Conservation (phyloP, 192 early-diverging fungal species). For the Thamnidium elegans region DNA sequence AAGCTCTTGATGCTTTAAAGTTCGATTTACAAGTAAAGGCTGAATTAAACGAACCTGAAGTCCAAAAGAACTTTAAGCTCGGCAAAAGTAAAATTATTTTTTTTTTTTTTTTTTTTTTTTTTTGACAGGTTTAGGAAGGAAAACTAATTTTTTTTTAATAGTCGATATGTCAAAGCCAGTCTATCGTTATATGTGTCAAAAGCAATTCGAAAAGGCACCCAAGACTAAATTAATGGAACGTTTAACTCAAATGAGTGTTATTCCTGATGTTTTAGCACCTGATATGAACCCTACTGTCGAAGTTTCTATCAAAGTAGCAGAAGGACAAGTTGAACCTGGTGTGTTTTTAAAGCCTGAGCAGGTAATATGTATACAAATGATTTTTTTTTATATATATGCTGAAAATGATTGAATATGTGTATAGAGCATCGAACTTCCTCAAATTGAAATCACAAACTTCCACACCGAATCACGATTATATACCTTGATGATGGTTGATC, state of each 20-base stretch:
- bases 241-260: constrained; percentile 71
- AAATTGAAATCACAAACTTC: constrained; percentile 56
- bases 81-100: constrained; percentile 32
- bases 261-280: constrained; percentile 65
- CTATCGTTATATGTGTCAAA: constrained; percentile 62
- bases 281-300: constrained; percentile 45
- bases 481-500: constrained; percentile 68
- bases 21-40: constrained; percentile 60
- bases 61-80: constrained; percentile 62
- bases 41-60: constrained; percentile 66
- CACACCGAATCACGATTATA: constrained; percentile 66
- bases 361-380: constrained; percentile 22
- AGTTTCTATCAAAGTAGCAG: constrained; percentile 40
- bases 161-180: constrained; percentile 69
- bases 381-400: constrained; percentile 33
- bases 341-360: constrained; percentile 35
- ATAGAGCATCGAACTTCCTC: constrained; percentile 52
- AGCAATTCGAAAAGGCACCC: constrained; percentile 55
- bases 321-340: constrained; percentile 37
- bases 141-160: constrained; percentile 8
- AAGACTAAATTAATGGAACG: constrained; percentile 63
- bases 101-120: background rate
- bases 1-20: constrained; percentile 48
- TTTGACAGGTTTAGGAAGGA: background rate
- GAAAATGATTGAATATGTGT: constrained; percentile 25